phyloP scores from a whole-genome alignment of 2,329 filamentous ascomycete genomes.

The Mollisiaceae sp. region DNA sequence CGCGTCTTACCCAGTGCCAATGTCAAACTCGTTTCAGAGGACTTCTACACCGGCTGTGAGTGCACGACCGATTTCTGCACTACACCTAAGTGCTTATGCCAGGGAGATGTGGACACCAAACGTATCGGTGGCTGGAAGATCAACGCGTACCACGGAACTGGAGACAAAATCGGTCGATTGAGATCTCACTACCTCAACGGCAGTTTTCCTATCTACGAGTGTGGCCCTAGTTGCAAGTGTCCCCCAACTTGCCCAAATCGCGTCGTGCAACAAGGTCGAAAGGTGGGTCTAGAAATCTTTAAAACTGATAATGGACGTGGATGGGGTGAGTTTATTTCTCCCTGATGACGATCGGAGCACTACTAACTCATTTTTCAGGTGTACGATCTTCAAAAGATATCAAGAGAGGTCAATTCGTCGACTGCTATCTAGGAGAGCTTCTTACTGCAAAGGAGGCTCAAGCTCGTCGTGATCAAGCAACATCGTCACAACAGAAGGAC shows the following conservation, averaged over 20 bases:
- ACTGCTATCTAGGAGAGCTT: slow-evolving; percentile 77
- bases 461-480: slow-evolving; percentile 61
- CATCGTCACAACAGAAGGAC: slow-evolving; percentile 67
- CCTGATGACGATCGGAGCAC: background rate
- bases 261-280: slow-evolving; percentile 76
- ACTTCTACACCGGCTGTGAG: slow-evolving; percentile 71
- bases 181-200: slow-evolving; percentile 57
- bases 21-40: slow-evolving; percentile 63
- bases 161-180: slow-evolving; percentile 57
- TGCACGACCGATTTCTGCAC: slow-evolving; percentile 70
- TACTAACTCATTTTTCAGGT: slow-evolving; percentile 47
- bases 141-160: slow-evolving; percentile 64
- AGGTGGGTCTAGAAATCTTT: slow-evolving; percentile 77
- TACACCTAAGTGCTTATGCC: slow-evolving; percentile 69
- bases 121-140: slow-evolving; percentile 37
- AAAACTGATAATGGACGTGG: slow-evolving; percentile 70
- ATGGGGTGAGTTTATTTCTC: slow-evolving; percentile 64
- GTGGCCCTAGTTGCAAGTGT: slow-evolving; percentile 74
- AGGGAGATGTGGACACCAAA: slow-evolving; percentile 61
- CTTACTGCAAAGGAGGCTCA: slow-evolving; percentile 69
- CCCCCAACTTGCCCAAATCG: slow-evolving; percentile 70
- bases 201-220: slow-evolving; percentile 76
- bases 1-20: slow-evolving; percentile 62
- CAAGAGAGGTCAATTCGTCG: slow-evolving; percentile 76
- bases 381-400: slow-evolving; percentile 69